phyloP scores from a whole-genome alignment of 805 yeast species.

The Candida silvicultrix region DNA sequence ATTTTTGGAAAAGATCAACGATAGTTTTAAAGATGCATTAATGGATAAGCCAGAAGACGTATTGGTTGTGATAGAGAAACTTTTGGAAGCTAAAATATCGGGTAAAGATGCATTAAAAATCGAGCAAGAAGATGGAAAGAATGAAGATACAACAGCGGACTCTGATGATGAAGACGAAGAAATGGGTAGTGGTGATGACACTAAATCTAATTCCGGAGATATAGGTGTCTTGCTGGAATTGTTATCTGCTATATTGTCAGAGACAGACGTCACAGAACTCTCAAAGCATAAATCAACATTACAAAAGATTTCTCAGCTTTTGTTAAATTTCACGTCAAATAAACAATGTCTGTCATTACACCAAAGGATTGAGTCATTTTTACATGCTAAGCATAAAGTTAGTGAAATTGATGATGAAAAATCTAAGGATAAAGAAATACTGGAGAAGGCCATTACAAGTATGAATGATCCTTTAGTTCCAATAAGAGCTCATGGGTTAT shows the following conservation, averaged over 20 bases:
- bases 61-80: conserved; percentile 39
- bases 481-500: conserved; percentile 79
- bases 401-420: conserved; percentile 4
- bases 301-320: conserved; percentile 21
- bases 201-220: conserved; percentile 18
- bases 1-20: conserved; percentile 55
- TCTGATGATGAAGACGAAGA: conserved; percentile 32
- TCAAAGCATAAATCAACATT: conserved; percentile 20
- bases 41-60: conserved; percentile 45
- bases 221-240: conserved; percentile 30
- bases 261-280: conserved; percentile 17
- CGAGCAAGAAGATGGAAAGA: conserved; percentile 9
- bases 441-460: conserved; percentile 57
- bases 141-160: conserved; percentile 24
- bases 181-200: conserved; percentile 6
- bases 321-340: conserved; percentile 8
- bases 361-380: conserved; percentile 13
- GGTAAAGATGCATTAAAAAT: background rate
- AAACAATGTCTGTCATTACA: conserved; percentile 12
- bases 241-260: conserved; percentile 31
- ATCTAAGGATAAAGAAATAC: conserved; percentile 28
- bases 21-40: conserved; percentile 46
- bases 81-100: conserved; percentile 24
- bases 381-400: conserved; percentile 3
- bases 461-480: conserved; percentile 79